These are phyloP conservation scores for Sphaerulina musiva DNA, from an alignment of 2,329 filamentous ascomycete species.

Conservation along the genomic window DNA sequence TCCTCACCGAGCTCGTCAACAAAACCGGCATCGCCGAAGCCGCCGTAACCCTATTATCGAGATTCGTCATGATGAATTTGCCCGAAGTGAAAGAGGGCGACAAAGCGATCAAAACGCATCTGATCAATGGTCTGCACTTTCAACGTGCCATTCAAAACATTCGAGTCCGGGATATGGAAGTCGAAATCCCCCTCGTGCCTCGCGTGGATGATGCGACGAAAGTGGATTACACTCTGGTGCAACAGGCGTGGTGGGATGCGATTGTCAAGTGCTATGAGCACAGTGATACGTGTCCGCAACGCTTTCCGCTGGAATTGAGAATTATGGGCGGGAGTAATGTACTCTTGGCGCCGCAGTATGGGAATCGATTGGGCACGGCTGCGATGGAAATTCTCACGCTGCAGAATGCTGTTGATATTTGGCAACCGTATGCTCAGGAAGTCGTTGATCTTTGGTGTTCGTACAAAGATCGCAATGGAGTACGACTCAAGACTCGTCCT, in stretches of 20 bases:
- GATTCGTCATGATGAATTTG: constrained; percentile 38
- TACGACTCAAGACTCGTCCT: constrained; percentile 36
- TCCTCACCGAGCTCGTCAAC: constrained; percentile 30
- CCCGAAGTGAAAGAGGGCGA: constrained; percentile 8
- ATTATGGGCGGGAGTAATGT: constrained; percentile 14
- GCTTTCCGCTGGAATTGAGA: constrained; percentile 11
- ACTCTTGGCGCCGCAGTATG: constrained; percentile 9
- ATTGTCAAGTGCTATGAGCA: constrained; percentile 41
- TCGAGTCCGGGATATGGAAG: constrained; percentile 11
- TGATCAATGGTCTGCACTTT: constrained; percentile 11
- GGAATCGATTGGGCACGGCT: constrained; percentile 7
- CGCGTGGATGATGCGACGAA: constrained; percentile 29
- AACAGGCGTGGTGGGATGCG: constrained; percentile 47
- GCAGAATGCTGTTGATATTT: constrained; percentile 37
- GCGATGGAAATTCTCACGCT: constrained; percentile 22
- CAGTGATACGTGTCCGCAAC: constrained; percentile 29
- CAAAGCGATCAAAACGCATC: constrained; percentile 10
- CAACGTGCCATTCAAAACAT: constrained; percentile 14
- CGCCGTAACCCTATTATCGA: constrained; percentile 22
- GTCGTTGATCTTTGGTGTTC: constrained; percentile 41
- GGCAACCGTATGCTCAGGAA: constrained; percentile 39
- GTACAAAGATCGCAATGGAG: constrained; percentile 32
- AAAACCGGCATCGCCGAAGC: constrained; percentile 26
- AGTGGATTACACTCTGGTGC: constrained; percentile 41
- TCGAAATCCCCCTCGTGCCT: constrained; percentile 34